These are phyloP conservation scores for Mycena latifolia DNA, from an alignment of 768 basidiomycete species.

Conservation along the genomic window DNA sequence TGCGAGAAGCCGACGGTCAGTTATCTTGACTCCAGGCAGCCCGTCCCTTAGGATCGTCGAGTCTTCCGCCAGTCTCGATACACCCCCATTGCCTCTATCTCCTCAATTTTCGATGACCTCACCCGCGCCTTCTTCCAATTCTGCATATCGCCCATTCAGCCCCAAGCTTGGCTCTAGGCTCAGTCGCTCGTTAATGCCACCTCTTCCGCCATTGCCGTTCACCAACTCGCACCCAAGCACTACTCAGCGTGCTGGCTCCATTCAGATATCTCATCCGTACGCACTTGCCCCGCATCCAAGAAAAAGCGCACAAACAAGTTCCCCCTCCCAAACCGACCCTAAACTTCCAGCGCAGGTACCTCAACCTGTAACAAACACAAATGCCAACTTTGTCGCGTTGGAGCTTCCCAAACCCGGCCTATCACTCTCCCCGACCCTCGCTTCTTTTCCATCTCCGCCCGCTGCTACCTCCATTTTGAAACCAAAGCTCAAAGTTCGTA, in stretches of 20 bases:
- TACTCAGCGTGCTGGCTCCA: slow-evolving; percentile 23
- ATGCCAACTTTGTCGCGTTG: slow-evolving; percentile 7
- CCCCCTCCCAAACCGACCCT: slow-evolving; percentile 15
- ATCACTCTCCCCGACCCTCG: slow-evolving; percentile 25
- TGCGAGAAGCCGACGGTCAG: slow-evolving; percentile 37
- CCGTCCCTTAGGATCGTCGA: slow-evolving; percentile 43
- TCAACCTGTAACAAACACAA: neutral
- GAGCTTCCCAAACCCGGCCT: slow-evolving; percentile 7
- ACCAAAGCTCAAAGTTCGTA: slow-evolving; percentile 39
- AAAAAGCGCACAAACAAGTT: slow-evolving; percentile 25
- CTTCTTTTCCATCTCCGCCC: slow-evolving; percentile 29
- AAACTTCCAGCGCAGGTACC: slow-evolving; percentile 7
- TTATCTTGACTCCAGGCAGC: slow-evolving; percentile 31
- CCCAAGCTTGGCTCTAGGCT: slow-evolving; percentile 26
- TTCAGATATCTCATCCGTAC: slow-evolving; percentile 47
- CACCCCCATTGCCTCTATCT: slow-evolving; percentile 36
- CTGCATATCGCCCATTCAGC: slow-evolving; percentile 18
- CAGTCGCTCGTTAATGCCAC: slow-evolving; percentile 32
- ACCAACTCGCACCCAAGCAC: slow-evolving; percentile 14
- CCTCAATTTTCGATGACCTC: slow-evolving; percentile 17
- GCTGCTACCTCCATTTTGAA: slow-evolving; percentile 17
- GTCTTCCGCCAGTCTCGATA: slow-evolving; percentile 29
- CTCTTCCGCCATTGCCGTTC: slow-evolving; percentile 30
- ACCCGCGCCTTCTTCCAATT: slow-evolving; percentile 12
- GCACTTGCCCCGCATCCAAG: slow-evolving; percentile 39